Evolutionary conservation across 2,329 filamentous ascomycete genomes (phyloP), one percentile per base, ranked within the genome.

Genomic region (Sclerotinia spermophila): DNA sequence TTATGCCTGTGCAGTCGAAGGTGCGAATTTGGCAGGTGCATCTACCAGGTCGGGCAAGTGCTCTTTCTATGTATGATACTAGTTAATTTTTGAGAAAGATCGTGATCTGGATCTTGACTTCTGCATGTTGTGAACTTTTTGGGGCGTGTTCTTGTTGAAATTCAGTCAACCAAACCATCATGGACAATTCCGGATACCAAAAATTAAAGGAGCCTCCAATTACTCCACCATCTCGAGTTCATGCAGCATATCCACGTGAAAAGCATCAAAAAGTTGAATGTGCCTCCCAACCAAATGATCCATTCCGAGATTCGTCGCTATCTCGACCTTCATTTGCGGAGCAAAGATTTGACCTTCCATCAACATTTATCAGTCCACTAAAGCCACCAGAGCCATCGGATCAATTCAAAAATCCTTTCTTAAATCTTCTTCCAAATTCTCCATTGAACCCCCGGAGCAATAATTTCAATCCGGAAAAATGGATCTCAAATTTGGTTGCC

Each of bases 381-480:
- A 58, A 42, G 24, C 27, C 33, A 24, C 35, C 40, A 5, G 55
- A 67, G 17, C 21, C 42, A 42, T 35, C 40, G 8, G 44, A 67
- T 35, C 62, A 35, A 42, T 70, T 38, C 13, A 67, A 59, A 45
- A 74, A 74, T 51, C 72, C 72, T 24, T 74, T 74, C 42, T 55
- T 67, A 17, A 44, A 55, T 35, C 51, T 71, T 38, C 58, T 71
- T 30, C 53, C 68, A 1, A 44, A 60, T 35, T 73, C 73, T 24
- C 65, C 71, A 27, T 76, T 87, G 33, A 86, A 87, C 77, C 86
- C 86, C 2, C 78, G 78, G 64, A 86, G 84, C 15, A 75, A 80
- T 19, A 82, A 84, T 71, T 88, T 88, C 77, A 84, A 81, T 69
- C 83, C 80, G 33, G 82, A 83, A 59, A 81, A 82, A 61, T 91